phyloP scores from a whole-genome alignment of 371 early-diverging fungal genomes.

The Mucor indicus region DNA sequence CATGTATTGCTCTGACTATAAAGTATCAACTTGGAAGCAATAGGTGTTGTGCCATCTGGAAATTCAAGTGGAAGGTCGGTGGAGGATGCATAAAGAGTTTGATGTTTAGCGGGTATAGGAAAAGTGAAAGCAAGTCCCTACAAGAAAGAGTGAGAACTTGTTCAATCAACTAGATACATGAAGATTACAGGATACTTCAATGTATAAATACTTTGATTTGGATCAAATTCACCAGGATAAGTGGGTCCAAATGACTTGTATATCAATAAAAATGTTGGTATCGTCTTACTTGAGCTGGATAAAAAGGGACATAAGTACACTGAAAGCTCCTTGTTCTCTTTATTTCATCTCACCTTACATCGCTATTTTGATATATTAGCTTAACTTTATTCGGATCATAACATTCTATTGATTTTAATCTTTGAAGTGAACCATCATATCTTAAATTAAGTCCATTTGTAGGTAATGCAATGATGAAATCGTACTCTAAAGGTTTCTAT shows the following conservation, averaged over 20 bases:
- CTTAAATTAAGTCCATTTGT: conserved; percentile 61
- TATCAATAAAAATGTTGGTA: conserved; percentile 66
- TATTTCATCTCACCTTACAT: conserved; percentile 52
- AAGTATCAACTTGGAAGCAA: conserved; percentile 60
- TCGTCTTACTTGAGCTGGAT: conserved; percentile 54
- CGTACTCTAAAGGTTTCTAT: conserved; percentile 57
- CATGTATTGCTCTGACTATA: conserved; percentile 49
- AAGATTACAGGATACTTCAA: conserved; percentile 66
- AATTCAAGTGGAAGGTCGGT: conserved; percentile 67
- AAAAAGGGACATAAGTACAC: neutral
- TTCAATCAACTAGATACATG: neutral
- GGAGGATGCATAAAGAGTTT: conserved; percentile 44
- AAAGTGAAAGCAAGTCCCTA: conserved; percentile 74
- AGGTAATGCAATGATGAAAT: conserved; percentile 61
- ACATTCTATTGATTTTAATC: conserved; percentile 62
- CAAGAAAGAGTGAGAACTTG: too few species aligned
- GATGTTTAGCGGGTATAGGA: conserved; percentile 63
- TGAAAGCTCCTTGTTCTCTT: neutral
- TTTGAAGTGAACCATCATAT: conserved; percentile 62
- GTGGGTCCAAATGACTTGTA: conserved; percentile 75
- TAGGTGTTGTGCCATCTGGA: conserved; percentile 77
- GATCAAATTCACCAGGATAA: conserved; percentile 66
- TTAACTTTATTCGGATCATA: conserved; percentile 60
- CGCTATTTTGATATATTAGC: conserved; percentile 61
- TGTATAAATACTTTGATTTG: conserved; percentile 51